Percentiles rank a stretch among this genome's conserved stretches.
phyloP scores from a whole-genome alignment of 73 alveolate genomes.

The Paramecium biaurelia region DNA sequence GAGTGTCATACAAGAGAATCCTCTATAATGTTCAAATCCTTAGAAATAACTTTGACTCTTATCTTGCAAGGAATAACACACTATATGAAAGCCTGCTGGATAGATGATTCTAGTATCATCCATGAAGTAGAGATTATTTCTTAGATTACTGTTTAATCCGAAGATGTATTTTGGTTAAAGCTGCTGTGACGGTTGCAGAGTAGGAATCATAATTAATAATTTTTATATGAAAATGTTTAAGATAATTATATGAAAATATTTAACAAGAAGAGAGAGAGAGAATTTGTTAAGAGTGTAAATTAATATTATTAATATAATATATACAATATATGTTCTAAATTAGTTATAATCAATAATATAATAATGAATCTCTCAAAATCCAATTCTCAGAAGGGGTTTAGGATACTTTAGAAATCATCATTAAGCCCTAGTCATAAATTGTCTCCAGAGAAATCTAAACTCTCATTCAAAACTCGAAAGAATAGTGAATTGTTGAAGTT shows the following conservation, averaged over 20 bases:
- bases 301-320: not conserved
- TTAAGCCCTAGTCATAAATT: not conserved
- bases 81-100: slow-evolving; percentile 95
- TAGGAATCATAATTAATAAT: slow-evolving; percentile 22
- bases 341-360: not conserved
- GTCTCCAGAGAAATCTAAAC: slow-evolving; percentile 8
- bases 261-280: no score
- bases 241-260: no score
- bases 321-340: not conserved
- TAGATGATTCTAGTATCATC: slow-evolving; percentile 89
- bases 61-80: slow-evolving; percentile 60
- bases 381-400: slow-evolving; percentile 26
- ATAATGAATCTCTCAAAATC: slow-evolving; percentile 10
- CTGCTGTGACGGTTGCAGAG: slow-evolving; percentile 58
- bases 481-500: not conserved
- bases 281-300: not conserved
- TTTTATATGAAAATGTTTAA: not conserved
- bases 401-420: slow-evolving; percentile 28
- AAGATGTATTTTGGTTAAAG: slow-evolving; percentile 69
- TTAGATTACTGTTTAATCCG: slow-evolving; percentile 80
- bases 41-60: slow-evolving; percentile 42
- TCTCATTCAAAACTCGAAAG: slow-evolving; percentile 10
- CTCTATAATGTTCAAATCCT: slow-evolving; percentile 59
- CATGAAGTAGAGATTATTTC: slow-evolving; percentile 72
- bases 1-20: slow-evolving; percentile 58